Evolutionary conservation across 306 rosid genomes (phyloP).

Genomic region (Medicago ruthenica): DNA sequence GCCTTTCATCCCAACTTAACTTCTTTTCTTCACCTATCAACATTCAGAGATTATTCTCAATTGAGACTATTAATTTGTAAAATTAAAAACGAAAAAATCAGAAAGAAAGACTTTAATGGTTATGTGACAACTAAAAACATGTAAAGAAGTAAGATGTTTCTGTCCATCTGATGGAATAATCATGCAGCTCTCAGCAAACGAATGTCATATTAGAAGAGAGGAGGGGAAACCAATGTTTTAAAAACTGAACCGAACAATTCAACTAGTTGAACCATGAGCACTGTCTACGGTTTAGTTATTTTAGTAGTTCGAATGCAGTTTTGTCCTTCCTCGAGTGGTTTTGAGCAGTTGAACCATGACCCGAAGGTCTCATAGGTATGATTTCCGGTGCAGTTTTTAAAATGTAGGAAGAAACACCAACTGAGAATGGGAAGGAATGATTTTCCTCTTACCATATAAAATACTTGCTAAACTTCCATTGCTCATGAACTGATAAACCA

Average conservation of each 20-base stretch:
- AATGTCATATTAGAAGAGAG: conserved; percentile 1
- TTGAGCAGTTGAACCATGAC: neutral
- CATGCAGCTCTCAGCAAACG: conserved; percentile 13
- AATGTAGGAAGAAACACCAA: neutral
- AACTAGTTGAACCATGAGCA: no score
- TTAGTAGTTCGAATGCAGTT: neutral
- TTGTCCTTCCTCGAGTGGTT: neutral
- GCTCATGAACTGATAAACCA: conserved; percentile 93
- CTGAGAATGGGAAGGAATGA: conserved; percentile 23
- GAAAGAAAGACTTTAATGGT: neutral
- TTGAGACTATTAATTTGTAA: conserved; percentile 23
- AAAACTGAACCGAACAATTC: neutral
- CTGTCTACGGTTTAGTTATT: neutral
- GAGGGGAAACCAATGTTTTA: conserved; percentile 5
- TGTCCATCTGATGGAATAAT: conserved; percentile 2
- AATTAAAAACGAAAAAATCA: neutral
- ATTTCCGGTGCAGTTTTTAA: neutral
- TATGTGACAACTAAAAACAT: conserved; percentile 14
- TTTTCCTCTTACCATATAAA: conserved; percentile 67
- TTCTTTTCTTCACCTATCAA: conserved; percentile 66
- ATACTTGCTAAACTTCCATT: conserved; percentile 87
- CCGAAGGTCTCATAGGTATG: neutral
- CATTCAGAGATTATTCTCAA: conserved; percentile 43
- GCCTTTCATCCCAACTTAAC: conserved; percentile 93
- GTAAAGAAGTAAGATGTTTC: neutral